Evolutionary conservation across 177 flowering plant species (phyloP), one percentile per base, ranked within the genome.

Genomic region (Vitis hybrid): DNA sequence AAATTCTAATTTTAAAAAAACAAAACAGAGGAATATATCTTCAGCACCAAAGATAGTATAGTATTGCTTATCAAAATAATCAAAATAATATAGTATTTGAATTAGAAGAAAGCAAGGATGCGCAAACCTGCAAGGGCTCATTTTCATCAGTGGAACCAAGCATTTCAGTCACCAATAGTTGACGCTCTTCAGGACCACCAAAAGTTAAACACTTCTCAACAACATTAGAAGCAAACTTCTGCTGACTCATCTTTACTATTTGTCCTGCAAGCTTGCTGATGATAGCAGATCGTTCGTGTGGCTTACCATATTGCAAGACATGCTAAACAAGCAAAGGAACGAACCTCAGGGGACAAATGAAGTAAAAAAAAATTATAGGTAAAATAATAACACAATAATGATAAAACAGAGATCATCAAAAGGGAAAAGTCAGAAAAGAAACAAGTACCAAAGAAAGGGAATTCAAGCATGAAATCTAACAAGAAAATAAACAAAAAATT

Each of bases 141-240:
- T 93, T 93, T 74, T 89, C 98, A 74, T 91, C 90, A 7, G 95
- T 88, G 56, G 89, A 82, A 68, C 98, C 98, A 70, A 93, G 92
- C 85, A 93, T 91, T 84, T 93, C 97, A 71, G 85, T 84, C 68
- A 91, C 88, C 82, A 93, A 71, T 63, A 90, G 75, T 74, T 93
- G 89, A 20, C 96, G 91, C 77, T 93, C 94, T 53, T 82, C 89
- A 30, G 90, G 93, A 51, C 88, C 80, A 35, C 95, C 91, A 80
- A 81, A 90, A 70, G 89, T 84, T 67, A 91, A 85, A 78, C 97
- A 91, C 79, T 90, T 91, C 81, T 93, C 97, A 67, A 93, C 87
- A 72, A 93, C 97, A 82, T 93, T 91, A 30, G 98, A 93, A 75
- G 97, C 98, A 82, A 88, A 93, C 76, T 93, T 90, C 76, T 93